phyloP scores from a whole-genome alignment of 768 basidiomycete species.

The Gloeopeniophorella convolvens region DNA sequence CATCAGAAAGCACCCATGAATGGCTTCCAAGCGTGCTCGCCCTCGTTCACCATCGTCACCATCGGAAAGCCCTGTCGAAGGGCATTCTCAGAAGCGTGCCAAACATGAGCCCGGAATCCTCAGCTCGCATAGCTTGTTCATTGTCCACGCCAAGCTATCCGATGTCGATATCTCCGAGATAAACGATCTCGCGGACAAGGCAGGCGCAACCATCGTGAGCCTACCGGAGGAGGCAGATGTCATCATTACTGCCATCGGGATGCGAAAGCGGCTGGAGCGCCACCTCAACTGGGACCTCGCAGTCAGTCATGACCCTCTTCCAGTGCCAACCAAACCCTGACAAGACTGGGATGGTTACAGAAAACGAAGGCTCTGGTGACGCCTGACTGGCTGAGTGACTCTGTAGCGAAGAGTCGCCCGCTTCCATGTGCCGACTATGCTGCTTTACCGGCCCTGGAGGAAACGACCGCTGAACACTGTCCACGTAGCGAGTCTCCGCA shows the following conservation, averaged over 20 bases:
- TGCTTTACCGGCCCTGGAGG: slow-evolving; percentile 44
- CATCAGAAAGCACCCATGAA: too few relatives aligned
- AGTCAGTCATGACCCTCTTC: slow-evolving; percentile 42
- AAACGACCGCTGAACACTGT: slow-evolving; percentile 39
- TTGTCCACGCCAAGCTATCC: slow-evolving; percentile 23
- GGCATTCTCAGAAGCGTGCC: too few relatives aligned
- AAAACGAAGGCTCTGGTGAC: slow-evolving; percentile 60
- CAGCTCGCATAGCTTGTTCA: too few relatives aligned
- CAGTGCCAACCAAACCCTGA: background rate
- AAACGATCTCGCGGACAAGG: slow-evolving; percentile 22
- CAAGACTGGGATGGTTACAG: slow-evolving; percentile 30
- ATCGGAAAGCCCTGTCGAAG: too few relatives aligned
- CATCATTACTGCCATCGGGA: slow-evolving; percentile 58
- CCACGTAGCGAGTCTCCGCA: slow-evolving; percentile 28
- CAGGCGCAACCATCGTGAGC: slow-evolving; percentile 29
- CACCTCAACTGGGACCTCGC: slow-evolving; percentile 59
- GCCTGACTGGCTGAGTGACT: slow-evolving; percentile 63
- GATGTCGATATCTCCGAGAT: slow-evolving; percentile 23
- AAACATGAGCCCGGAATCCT: too few relatives aligned
- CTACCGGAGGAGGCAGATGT: slow-evolving; percentile 48
- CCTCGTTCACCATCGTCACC: too few relatives aligned
- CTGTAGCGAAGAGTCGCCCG: slow-evolving; percentile 35
- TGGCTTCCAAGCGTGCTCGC: too few relatives aligned
- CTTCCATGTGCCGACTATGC: slow-evolving; percentile 50
- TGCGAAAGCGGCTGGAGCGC: slow-evolving; percentile 60